Base-by-base conservation (phyloP, 352 stramenopile genomes). In the Phytophthora sojae region DNA sequence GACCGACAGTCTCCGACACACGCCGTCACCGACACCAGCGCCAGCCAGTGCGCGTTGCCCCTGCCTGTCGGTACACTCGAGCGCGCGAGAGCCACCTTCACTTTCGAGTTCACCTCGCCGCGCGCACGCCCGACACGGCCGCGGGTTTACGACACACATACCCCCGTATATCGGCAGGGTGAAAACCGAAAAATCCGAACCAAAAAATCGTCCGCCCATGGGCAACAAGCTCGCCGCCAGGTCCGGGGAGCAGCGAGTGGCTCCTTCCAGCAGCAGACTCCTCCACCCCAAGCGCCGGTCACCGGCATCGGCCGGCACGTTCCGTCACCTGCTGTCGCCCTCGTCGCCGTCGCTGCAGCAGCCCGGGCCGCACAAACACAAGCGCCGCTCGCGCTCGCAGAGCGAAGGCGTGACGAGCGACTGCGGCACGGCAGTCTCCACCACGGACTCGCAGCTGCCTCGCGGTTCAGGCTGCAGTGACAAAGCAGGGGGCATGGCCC, bases 331-430 rank as follows among this genome's bases (percentile, higher is more conserved):
- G 23, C 55, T 69, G 37, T 67, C 70, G 39, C 69, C 69, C 2
- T 66, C 54, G 7, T 72, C 63, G 7, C 56, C 61, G 45, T 59
- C 39, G 6, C 49, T 64, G 53, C 56, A 62, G 21, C 67, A 57
- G 15, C 19, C 53, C 7, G 5, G 21, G 26, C 50, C 32, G 11
- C 45, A 59, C 15, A 61, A 61, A 26, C 66, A 62, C 32, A 79
- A 75, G 45, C 69, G 69, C 19, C 65, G 65, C 44, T 64, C 69
- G 17, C 73, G 73, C 1, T 74, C 73, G 2, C 73, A 64, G 25
- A 78, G 74, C 59, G 74, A 77, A 64, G 74, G 74, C 5, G 61
- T 78, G 15, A 75, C 74, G 6, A 81, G 74, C 30, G 74, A 81
- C 26, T 81, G 74, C 54, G 64, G 73, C 30, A 81, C 69, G 11